These are phyloP conservation scores for Canavalia ensiformis DNA, from an alignment of 306 rosid species.

Conservation along the genomic window DNA sequence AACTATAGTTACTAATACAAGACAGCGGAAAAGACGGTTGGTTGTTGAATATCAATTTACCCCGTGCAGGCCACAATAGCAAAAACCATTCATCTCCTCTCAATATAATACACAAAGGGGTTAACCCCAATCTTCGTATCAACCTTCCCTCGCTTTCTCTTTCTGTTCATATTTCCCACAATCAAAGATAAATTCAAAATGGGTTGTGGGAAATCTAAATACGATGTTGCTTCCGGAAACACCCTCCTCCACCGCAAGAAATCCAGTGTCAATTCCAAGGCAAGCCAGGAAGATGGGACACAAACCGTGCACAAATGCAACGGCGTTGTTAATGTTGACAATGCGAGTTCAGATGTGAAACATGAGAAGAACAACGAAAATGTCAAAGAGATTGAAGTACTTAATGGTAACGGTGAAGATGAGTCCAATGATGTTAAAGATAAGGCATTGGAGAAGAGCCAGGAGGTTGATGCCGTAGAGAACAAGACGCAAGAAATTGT, in stretches of 20 bases:
- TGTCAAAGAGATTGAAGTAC: background rate
- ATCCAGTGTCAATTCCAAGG: constrained; percentile 38
- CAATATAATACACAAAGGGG: constrained; percentile 11
- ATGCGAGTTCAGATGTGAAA: background rate
- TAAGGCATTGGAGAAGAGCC: background rate
- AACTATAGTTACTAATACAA: constrained; percentile 34
- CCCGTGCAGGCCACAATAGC: constrained; percentile 52
- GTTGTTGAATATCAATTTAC: constrained; percentile 46
- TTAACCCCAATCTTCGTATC: constrained; percentile 2
- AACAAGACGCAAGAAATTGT: background rate
- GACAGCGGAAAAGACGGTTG: constrained; percentile 37
- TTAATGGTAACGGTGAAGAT: background rate
- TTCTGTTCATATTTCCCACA: background rate
- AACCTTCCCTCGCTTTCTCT: background rate
- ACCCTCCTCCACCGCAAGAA: constrained; percentile 62
- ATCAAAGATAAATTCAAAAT: constrained; percentile 38
- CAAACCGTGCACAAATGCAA: background rate
- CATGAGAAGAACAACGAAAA: constrained; percentile 19
- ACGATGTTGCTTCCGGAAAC: constrained; percentile 65
- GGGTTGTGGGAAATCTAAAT: constrained; percentile 98
- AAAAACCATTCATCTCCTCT: constrained; percentile 11
- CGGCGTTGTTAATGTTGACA: background rate
- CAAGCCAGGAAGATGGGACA: constrained; percentile 25
- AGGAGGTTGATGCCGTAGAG: constrained; percentile 23
- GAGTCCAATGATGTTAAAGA: constrained; percentile 6